Evolutionary conservation across 2,329 filamentous ascomycete genomes (phyloP), one percentile per base, ranked within the genome.

Genomic region (Aspergillus awamori): DNA sequence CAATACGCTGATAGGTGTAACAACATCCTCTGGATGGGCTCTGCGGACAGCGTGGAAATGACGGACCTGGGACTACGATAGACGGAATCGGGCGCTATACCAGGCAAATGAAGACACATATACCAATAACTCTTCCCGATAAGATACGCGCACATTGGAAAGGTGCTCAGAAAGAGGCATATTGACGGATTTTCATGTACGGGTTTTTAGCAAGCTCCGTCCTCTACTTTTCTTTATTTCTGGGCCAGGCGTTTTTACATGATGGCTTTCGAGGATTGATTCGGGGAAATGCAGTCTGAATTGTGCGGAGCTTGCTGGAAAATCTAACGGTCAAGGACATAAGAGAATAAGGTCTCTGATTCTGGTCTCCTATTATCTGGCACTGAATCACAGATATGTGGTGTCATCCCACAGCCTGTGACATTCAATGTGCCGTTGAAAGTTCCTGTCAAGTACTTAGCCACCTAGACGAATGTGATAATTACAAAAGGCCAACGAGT

Each of bases 11-110:
- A 52, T 56, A 92, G 91, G 74, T 96, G 93, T 81, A 98, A 98
- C 81, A 98, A 98, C 74, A 94, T 98, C n/a, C 84, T 98, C 51
- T 98, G 92, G 90, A 94, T 98, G 72, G 85, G 83, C 38, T 83
- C 81, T 45, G 83, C 82, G 26, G 82, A 84, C 48, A 80, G 79
- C 53, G 79, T 82, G 60, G 78, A 81, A 66, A 81, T 78, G 79
- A 80, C 72, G 59, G 75, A 80, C 62, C 63, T 79, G 54, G 72
- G 76, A 63, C 73, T 79, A 55, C 67, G 67, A 65, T 69, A 69
- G 58, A 62, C 38, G 39, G 20, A 22, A 65, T 22, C 22, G 49
- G 24, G 45, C 22, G 17, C n/a, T 47, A 56, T 52, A 41, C 48
- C 53, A 57, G 56, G 39, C 56, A 43, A 45, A 54, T 45, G 54